Percentiles rank a stretch among this genome's conserved stretches.
phyloP scores from a whole-genome alignment of 805 yeast species.

The Metschnikowia arizonensis region DNA sequence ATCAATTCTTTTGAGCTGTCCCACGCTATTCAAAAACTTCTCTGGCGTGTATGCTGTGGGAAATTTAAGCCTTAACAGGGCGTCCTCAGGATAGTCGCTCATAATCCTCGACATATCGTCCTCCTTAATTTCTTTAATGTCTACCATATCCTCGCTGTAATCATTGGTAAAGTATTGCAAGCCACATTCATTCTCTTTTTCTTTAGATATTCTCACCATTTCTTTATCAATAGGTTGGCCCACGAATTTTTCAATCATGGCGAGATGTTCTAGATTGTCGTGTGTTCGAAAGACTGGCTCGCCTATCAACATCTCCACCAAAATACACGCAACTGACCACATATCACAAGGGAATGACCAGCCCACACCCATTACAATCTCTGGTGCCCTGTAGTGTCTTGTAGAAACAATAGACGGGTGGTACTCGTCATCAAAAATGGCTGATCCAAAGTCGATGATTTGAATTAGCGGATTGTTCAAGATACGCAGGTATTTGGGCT shows the following conservation, averaged over 20 bases:
- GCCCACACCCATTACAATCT: conserved; percentile 87
- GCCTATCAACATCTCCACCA: conserved; percentile 88
- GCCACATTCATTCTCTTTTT: conserved; percentile 39
- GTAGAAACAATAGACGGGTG: conserved; percentile 92
- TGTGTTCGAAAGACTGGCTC: conserved; percentile 93
- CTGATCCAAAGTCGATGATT: conserved; percentile 95
- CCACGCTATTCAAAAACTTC: conserved; percentile 38
- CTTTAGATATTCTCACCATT: conserved; percentile 34
- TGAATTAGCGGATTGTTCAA: conserved; percentile 78
- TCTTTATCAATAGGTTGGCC: conserved; percentile 49
- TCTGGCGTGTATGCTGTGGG: conserved; percentile 38
- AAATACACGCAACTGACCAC: conserved; percentile 94
- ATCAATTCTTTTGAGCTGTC: conserved; percentile 40
- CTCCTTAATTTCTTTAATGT: conserved; percentile 27
- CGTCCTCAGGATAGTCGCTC: conserved; percentile 17
- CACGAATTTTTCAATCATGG: conserved; percentile 84
- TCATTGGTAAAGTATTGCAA: conserved; percentile 32
- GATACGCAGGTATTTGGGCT: conserved; percentile 41
- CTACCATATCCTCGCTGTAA: conserved; percentile 12
- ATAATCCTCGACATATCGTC: conserved; percentile 13
- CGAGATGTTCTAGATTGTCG: conserved; percentile 89
- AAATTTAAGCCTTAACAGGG: conserved; percentile 30
- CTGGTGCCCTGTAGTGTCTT: conserved; percentile 96
- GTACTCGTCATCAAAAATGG: conserved; percentile 89
- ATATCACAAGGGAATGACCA: conserved; percentile 97